Evolutionary conservation across 2,329 filamentous ascomycete genomes (phyloP).

Genomic region (Penicillium sp.): DNA sequence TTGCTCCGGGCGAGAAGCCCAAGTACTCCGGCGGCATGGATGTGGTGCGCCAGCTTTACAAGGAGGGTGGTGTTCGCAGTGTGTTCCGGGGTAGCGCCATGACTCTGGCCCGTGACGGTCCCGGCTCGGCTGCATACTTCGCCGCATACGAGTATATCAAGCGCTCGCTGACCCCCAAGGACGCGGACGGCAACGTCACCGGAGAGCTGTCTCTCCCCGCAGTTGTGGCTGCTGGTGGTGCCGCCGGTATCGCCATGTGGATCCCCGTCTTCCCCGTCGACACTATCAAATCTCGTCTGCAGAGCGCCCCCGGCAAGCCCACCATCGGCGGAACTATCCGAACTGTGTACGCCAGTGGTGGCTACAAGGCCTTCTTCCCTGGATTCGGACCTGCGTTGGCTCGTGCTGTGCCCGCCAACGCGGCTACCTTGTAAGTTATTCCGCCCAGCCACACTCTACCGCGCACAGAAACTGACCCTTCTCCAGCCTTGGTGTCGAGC

Average conservation of each 20-base stretch:
- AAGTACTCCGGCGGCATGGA: constrained; percentile 86
- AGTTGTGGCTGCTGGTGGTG: constrained; percentile 83
- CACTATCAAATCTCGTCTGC: constrained; percentile 91
- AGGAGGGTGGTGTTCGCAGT: constrained; percentile 83
- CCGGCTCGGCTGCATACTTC: constrained; percentile 93
- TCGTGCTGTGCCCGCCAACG: constrained; percentile 92
- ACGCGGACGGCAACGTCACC: constrained; percentile 71
- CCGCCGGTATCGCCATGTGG: constrained; percentile 97
- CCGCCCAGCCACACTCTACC: neutral
- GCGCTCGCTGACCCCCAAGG: constrained; percentile 79
- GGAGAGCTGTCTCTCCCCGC: constrained; percentile 81
- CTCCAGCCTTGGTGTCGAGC: constrained; percentile 51
- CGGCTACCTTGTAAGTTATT: constrained; percentile 74
- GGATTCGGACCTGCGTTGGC: constrained; percentile 92
- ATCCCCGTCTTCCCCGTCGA: constrained; percentile 97
- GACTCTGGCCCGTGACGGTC: constrained; percentile 90
- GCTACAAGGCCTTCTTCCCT: constrained; percentile 92
- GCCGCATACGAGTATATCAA: constrained; percentile 97
- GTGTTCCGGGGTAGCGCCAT: constrained; percentile 91
- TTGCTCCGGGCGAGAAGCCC: constrained; percentile 87
- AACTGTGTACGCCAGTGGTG: constrained; percentile 81
- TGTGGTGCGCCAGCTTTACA: constrained; percentile 91
- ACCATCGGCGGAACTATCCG: constrained; percentile 79
- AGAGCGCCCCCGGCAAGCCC: constrained; percentile 85
- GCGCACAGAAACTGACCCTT: constrained; percentile 15